Base-by-base conservation (phyloP, 106 monocot genomes). In the Phalaenopsis equestris region DNA sequence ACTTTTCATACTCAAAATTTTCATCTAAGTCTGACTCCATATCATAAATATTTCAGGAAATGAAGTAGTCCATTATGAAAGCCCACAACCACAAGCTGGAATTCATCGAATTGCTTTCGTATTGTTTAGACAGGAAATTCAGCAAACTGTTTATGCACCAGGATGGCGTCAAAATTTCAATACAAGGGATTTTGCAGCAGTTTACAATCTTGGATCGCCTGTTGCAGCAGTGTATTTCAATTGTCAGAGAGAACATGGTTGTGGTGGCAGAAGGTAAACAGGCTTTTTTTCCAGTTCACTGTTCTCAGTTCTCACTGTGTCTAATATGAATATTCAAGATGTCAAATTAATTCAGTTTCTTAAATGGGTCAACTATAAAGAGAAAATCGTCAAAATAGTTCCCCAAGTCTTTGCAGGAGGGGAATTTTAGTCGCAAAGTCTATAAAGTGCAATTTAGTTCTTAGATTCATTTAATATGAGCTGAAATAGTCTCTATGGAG, bases 41-140 rank as follows among this genome's bases (percentile, higher is more conserved):
- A 61, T 76, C 57, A 58, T 36, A 75, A 72, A 72, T 24, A 65
- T 65, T 37, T 45, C 83, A 87, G 87, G 87, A 84, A 81, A 84
- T 67, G 87, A 81, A 70, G 52, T 87, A 21, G 56, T 78, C 7
- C 73, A 52, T 47, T 87, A 87, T 65, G 87, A 87, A 61, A 79
- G 78, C 36, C 87, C 87, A 39, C 46, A 73, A 23, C 70, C 87
- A 41, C 55, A 49, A 36, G 64, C 78, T 12, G 87, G 87, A 23
- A 87, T 87, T 73, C 87, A 87, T 72, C 84, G 87, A 5, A 79
- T 87, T 55, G 84, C 84, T 42, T 87, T 87, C 56, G 75, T 81
- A 3, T 75, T 84, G 15, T 87, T 84, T 55, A 45, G 72, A 12
- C 87, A 87, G 75, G 81, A 84, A 17, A 67, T 78, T 39, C 80